A percentile compares a stretch with the other conserved stretches of the same genome.
Conservation (phyloP, 225 moss, liverwort and hornwort species). For the Pleurozium schreberi region DNA sequence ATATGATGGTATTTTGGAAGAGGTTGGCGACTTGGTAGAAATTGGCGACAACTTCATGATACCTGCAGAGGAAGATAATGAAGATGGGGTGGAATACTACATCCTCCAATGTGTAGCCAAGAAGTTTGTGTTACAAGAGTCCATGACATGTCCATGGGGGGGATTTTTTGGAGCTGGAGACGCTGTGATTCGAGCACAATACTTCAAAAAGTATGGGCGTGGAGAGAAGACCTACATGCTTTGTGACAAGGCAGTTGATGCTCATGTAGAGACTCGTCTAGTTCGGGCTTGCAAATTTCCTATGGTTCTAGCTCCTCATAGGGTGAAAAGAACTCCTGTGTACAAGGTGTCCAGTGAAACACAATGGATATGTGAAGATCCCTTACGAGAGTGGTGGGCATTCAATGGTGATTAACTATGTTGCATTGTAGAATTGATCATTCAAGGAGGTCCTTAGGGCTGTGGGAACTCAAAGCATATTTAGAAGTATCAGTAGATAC, state of each 20-base stretch:
- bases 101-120: not conserved
- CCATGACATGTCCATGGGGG: not conserved
- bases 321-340: not conserved
- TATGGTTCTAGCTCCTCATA: not conserved
- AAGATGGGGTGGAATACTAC: not conserved
- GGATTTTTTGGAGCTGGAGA: not conserved
- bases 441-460: not conserved
- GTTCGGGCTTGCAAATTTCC: not conserved
- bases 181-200: accelerated
- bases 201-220: not conserved
- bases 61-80: not conserved
- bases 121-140: not conserved
- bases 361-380: not conserved
- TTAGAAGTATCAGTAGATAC: not conserved
- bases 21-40: not conserved
- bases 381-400: not conserved
- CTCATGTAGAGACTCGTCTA: not conserved
- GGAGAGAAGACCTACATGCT: not conserved
- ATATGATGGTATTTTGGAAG: not conserved
- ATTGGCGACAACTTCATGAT: not conserved
- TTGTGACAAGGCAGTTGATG: not conserved
- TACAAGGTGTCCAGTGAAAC: not conserved
- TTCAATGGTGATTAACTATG: not conserved
- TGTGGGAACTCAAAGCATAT: not conserved
- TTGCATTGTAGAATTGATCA: not conserved